Evolutionary conservation across 2,329 filamentous ascomycete species (phyloP).

Genomic region (Penicillium sp.): DNA sequence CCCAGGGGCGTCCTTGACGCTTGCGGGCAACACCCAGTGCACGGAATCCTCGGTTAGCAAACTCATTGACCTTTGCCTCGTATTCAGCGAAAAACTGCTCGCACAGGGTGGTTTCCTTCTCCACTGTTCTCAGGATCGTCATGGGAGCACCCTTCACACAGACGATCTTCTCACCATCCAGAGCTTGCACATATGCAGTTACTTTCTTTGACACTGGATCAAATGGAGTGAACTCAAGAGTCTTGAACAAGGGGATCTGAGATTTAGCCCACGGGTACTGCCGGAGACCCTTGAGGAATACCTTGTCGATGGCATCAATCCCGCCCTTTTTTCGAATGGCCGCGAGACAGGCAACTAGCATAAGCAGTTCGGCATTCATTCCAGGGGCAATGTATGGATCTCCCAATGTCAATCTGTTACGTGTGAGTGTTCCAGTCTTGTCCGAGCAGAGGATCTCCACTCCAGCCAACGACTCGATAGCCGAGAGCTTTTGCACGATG

Average conservation of each 20-base stretch:
- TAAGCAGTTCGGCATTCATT: conserved; percentile 81
- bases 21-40: conserved; percentile 91
- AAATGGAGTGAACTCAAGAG: conserved; percentile 81
- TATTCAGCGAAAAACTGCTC: conserved; percentile 76
- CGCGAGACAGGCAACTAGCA: conserved; percentile 86
- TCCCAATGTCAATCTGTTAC: conserved; percentile 86
- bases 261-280: conserved; percentile 80
- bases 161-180: conserved; percentile 76
- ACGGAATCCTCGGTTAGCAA: conserved; percentile 89
- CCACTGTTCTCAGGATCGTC: conserved; percentile 81
- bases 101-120: conserved; percentile 73
- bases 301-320: conserved; percentile 93
- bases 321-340: conserved; percentile 94
- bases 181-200: conserved; percentile 76
- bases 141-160: conserved; percentile 91
- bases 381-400: conserved; percentile 81
- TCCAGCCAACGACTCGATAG: conserved; percentile 87
- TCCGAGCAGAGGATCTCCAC: conserved; percentile 93
- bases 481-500: conserved; percentile 88
- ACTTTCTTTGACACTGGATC: conserved; percentile 95
- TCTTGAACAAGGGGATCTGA: conserved; percentile 78
- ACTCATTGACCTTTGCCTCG: conserved; percentile 90
- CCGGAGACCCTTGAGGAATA: conserved; percentile 81
- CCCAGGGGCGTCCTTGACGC: conserved; percentile 76
- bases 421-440: conserved; percentile 90